Percentiles rank a stretch among this genome's conserved stretches.
These are phyloP conservation scores for Penicillium herquei DNA, from an alignment of 495 filamentous ascomycete species.

Conservation along the genomic window DNA sequence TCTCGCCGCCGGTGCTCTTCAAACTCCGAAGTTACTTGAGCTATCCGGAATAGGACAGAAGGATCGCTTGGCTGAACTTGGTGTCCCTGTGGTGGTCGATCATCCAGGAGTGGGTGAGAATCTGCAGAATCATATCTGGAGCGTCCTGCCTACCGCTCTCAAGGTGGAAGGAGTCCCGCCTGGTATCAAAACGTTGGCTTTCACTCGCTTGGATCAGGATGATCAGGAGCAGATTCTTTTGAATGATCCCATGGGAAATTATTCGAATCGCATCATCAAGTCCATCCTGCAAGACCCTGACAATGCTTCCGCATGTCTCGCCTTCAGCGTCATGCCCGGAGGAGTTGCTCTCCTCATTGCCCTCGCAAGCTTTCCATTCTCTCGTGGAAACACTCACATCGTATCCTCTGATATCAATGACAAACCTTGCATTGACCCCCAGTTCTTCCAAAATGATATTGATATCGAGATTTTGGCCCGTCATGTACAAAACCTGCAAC, in stretches of 20 bases:
- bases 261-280: too few species aligned
- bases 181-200: neutral
- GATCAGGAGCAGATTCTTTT: neutral
- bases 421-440: conserved; percentile 4
- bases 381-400: conserved; percentile 10
- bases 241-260: too few species aligned
- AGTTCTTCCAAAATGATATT: neutral
- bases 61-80: conserved; percentile 10
- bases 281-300: conserved; percentile 6
- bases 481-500: too few species aligned
- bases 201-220: conserved; percentile 4
- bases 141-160: neutral
- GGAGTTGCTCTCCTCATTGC: too few species aligned
- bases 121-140: conserved; percentile 35
- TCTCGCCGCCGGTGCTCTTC: conserved; percentile 44
- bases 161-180: conserved; percentile 1
- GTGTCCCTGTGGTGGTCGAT: conserved; percentile 30
- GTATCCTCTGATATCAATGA: neutral
- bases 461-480: neutral
- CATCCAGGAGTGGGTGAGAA: conserved; percentile 40
- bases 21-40: conserved; percentile 50
- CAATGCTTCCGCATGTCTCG: conserved; percentile 5
- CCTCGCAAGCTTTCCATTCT: conserved; percentile 15
- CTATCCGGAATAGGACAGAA: conserved; percentile 47
- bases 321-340: too few species aligned